These are phyloP conservation scores for Lablab purpureus DNA, from an alignment of 306 rosid species.

Conservation along the genomic window DNA sequence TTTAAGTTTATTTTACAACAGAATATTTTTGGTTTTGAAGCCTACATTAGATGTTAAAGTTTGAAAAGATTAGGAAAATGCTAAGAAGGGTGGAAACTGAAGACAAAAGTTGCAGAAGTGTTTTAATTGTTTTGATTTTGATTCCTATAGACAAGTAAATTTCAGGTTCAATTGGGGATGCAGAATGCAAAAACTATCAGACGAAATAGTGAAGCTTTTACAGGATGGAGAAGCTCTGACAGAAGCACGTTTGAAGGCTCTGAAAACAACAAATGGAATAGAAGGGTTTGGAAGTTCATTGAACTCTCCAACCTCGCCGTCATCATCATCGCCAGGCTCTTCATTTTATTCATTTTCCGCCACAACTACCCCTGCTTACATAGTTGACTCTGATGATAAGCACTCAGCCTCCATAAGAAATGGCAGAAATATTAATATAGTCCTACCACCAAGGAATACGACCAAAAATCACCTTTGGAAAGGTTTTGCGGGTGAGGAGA, in stretches of 20 bases:
- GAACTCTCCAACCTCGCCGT: slow-evolving; percentile 40
- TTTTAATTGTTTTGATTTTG: neutral
- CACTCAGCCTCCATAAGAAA: slow-evolving; percentile 21
- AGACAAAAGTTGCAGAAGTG: neutral
- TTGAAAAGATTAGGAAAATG: neutral
- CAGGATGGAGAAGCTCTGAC: slow-evolving; percentile 52
- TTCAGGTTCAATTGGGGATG: slow-evolving; percentile 83
- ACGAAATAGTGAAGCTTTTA: slow-evolving; percentile 58
- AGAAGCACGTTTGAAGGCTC: slow-evolving; percentile 77
- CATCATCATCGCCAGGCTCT: slow-evolving; percentile 46
- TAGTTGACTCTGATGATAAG: slow-evolving; percentile 36
- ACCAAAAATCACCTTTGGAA: slow-evolving; percentile 56
- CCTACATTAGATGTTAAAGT: neutral
- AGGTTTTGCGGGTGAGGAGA: slow-evolving; percentile 52
- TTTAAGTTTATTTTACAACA: neutral
- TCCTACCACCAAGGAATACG: slow-evolving; percentile 3
- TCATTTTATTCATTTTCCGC: slow-evolving; percentile 62
- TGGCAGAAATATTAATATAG: neutral
- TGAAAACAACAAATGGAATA: slow-evolving; percentile 77
- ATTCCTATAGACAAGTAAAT: neutral
- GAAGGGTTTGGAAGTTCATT: slow-evolving; percentile 70
- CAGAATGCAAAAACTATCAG: slow-evolving; percentile 69
- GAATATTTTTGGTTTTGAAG: neutral
- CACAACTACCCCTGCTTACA: slow-evolving; percentile 42
- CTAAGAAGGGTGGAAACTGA: neutral